These are phyloP conservation scores for Dimocarpus longan DNA, from an alignment of 345 rosid species.

Conservation along the genomic window DNA sequence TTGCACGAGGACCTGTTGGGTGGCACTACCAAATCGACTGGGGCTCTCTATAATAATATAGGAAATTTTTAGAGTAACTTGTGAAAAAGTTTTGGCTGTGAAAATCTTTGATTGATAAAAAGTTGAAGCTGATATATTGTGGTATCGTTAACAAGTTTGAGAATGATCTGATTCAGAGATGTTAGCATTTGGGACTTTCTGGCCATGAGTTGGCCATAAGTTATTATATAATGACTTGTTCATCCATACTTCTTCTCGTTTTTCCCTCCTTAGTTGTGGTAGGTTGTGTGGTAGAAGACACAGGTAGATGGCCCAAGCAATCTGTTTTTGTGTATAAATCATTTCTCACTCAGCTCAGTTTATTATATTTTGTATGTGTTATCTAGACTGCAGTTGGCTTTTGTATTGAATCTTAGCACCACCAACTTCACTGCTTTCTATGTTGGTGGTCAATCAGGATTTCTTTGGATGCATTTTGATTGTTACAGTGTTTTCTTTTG, in stretches of 20 bases:
- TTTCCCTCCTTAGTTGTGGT: neutral
- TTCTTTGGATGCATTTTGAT: neutral
- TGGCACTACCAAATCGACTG: neutral
- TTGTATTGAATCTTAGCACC: neutral
- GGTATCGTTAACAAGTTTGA: neutral
- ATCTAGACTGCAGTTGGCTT: neutral
- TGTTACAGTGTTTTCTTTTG: neutral
- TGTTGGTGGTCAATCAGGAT: neutral
- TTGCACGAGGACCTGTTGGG: neutral
- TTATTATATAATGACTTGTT: neutral
- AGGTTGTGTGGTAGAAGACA: neutral
- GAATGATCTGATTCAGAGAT: neutral
- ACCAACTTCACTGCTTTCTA: neutral
- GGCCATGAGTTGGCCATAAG: neutral
- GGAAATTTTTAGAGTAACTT: neutral
- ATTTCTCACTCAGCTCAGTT: neutral
- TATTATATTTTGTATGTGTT: constrained; percentile 4
- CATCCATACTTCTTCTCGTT: neutral
- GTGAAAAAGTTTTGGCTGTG: neutral
- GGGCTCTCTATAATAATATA: neutral
- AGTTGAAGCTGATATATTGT: neutral
- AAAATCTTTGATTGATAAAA: neutral
- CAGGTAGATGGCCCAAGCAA: neutral
- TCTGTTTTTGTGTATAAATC: neutral
- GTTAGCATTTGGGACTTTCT: constrained; percentile 8